Conservation (phyloP, 352 stramenopile species). For the Globisporangium megalacanthum region DNA sequence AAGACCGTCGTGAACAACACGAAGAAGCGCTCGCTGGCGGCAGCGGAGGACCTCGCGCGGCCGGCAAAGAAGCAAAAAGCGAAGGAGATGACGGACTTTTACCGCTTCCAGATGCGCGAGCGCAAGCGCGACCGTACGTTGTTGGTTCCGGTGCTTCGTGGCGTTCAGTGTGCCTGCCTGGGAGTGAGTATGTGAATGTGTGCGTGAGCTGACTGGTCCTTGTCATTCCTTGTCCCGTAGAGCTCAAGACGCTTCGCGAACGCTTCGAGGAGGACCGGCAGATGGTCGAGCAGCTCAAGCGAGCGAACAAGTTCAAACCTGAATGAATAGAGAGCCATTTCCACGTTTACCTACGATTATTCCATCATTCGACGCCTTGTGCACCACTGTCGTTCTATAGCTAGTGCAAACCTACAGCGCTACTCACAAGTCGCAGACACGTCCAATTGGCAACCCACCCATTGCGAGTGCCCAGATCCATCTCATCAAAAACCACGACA, state of each 20-base stretch:
- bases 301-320: slow-evolving; percentile 75
- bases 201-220: too few relatives aligned
- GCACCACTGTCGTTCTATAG: too few relatives aligned
- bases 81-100: slow-evolving; percentile 81
- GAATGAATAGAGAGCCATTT: slow-evolving; percentile 25
- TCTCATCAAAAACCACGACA: not conserved
- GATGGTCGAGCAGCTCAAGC: slow-evolving; percentile 80
- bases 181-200: not conserved
- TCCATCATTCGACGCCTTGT: not conserved
- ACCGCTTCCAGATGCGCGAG: slow-evolving; percentile 83
- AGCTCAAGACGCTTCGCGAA: slow-evolving; percentile 76
- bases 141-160: not conserved
- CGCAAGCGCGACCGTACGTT: slow-evolving; percentile 81
- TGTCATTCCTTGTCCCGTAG: slow-evolving; percentile 23
- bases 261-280: slow-evolving; percentile 79
- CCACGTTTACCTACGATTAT: not conserved
- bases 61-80: slow-evolving; percentile 80
- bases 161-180: not conserved
- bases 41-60: slow-evolving; percentile 36
- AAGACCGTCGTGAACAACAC: slow-evolving; percentile 76
- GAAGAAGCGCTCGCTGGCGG: slow-evolving; percentile 59
- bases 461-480: not conserved
- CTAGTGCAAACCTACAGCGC: too few relatives aligned
- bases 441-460: too few relatives aligned
- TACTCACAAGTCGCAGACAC: too few relatives aligned